Conservation (phyloP, 306 rosid genomes). For the Morella rubra region DNA sequence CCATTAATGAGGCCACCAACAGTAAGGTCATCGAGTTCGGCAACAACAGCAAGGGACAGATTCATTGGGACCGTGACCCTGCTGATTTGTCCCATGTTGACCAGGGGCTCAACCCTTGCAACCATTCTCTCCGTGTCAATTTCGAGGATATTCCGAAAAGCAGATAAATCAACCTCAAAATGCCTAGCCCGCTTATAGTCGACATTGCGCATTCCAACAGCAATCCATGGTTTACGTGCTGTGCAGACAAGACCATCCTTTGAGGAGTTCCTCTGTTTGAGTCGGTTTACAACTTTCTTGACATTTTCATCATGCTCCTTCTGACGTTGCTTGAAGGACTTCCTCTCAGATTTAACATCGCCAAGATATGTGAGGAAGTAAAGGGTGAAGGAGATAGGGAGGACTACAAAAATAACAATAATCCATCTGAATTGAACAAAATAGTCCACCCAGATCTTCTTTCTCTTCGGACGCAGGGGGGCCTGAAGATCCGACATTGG, state of each 20-base stretch:
- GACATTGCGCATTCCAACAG: slow-evolving; percentile 97
- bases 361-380: slow-evolving; percentile 89
- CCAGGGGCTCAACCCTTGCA: slow-evolving; percentile 92
- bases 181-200: slow-evolving; percentile 98
- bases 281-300: slow-evolving; percentile 76
- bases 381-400: slow-evolving; percentile 79
- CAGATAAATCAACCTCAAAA: slow-evolving; percentile 87
- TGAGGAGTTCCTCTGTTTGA: slow-evolving; percentile 75
- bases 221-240: slow-evolving; percentile 95
- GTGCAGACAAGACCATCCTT: slow-evolving; percentile 98
- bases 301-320: slow-evolving; percentile 92
- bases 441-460: slow-evolving; percentile 79
- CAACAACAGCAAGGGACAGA: slow-evolving; percentile 90
- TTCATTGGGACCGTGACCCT: slow-evolving; percentile 89
- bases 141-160: slow-evolving; percentile 75
- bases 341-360: slow-evolving; percentile 81
- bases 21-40: slow-evolving; percentile 96
- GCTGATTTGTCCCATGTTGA: slow-evolving; percentile 93
- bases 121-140: slow-evolving; percentile 71
- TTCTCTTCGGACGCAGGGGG: slow-evolving; percentile 91
- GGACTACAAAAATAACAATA: slow-evolving; percentile 84
- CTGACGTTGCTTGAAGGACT: slow-evolving; percentile 82
- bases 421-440: slow-evolving; percentile 88
- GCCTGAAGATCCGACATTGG: slow-evolving; percentile 83
- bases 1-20: slow-evolving; percentile 99